Evolutionary conservation across 140 eudicot genomes (phyloP).

Genomic region (Erigeron philadelphicus): DNA sequence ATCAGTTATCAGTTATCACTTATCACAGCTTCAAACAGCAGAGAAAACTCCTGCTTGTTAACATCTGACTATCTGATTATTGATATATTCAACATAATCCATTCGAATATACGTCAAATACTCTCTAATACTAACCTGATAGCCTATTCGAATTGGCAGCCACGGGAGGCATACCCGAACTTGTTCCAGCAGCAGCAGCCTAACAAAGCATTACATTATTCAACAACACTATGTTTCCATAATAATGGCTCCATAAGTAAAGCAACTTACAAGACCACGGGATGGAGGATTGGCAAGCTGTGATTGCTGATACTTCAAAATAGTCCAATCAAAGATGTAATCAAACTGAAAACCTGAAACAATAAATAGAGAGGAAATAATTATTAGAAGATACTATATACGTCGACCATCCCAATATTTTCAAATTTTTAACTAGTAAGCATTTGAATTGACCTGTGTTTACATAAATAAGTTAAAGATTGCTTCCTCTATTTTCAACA

Average conservation of each 20-base stretch:
- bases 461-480: too few relatives aligned
- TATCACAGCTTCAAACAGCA: too few relatives aligned
- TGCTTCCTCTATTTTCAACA: too few relatives aligned
- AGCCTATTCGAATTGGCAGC: slow-evolving; percentile 53
- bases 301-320: slow-evolving; percentile 87
- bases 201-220: slow-evolving; percentile 26
- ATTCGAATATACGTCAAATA: not conserved
- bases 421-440: too few relatives aligned
- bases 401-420: not conserved
- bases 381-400: not conserved
- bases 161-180: slow-evolving; percentile 77
- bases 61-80: too few relatives aligned
- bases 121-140: slow-evolving; percentile 38
- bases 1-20: too few relatives aligned
- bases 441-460: too few relatives aligned
- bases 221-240: not conserved
- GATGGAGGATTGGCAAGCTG: slow-evolving; percentile 89
- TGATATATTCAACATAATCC: not conserved
- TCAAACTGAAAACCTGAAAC: slow-evolving; percentile 85
- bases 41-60: too few relatives aligned
- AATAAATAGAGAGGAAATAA: not conserved
- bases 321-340: slow-evolving; percentile 92
- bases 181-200: slow-evolving; percentile 81
- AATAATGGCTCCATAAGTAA: not conserved
- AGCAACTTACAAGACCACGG: slow-evolving; percentile 62